Evolutionary conservation across 1,284 basidiomycete genomes (phyloP).

Genomic region (Ustilago loliicola): DNA sequence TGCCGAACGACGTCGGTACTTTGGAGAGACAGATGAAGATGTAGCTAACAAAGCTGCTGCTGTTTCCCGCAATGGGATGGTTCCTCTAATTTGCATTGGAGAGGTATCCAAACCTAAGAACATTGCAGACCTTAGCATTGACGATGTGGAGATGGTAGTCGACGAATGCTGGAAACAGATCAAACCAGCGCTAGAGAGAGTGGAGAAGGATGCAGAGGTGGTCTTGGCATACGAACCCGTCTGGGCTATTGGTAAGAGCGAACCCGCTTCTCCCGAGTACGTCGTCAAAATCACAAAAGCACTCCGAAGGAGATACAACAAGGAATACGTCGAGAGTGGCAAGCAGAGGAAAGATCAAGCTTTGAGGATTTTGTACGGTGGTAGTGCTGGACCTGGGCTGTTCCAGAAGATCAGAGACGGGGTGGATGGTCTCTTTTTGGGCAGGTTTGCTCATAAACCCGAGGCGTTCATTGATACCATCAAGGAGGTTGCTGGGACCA

Average conservation of each 20-base stretch:
- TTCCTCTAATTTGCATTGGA: constrained; percentile 65
- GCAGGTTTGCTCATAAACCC: constrained; percentile 64
- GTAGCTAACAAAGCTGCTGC: constrained; percentile 59
- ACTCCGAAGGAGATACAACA: constrained; percentile 45
- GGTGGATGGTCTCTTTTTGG: constrained; percentile 65
- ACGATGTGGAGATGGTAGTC: constrained; percentile 45
- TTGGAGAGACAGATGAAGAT: constrained; percentile 62
- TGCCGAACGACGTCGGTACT: constrained; percentile 60
- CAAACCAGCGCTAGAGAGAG: constrained; percentile 41
- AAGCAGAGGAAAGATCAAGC: constrained; percentile 38
- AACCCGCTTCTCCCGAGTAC: constrained; percentile 62
- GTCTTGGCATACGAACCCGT: constrained; percentile 67
- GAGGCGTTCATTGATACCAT: constrained; percentile 59
- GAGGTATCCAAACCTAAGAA: constrained; percentile 51
- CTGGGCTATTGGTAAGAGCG: constrained; percentile 63
- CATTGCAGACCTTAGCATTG: constrained; percentile 21
- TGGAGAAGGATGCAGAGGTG: constrained; percentile 35
- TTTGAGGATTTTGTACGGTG: constrained; percentile 64
- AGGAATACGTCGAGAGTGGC: constrained; percentile 35
- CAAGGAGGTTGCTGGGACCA: constrained; percentile 52
- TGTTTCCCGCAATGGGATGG: constrained; percentile 49
- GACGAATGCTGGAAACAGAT: constrained; percentile 65
- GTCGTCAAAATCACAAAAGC: constrained; percentile 63
- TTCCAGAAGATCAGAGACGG: constrained; percentile 61
- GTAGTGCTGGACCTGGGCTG: constrained; percentile 61